phyloP scores from a whole-genome alignment of 2,329 filamentous ascomycete species.

The Neonectria hederae region DNA sequence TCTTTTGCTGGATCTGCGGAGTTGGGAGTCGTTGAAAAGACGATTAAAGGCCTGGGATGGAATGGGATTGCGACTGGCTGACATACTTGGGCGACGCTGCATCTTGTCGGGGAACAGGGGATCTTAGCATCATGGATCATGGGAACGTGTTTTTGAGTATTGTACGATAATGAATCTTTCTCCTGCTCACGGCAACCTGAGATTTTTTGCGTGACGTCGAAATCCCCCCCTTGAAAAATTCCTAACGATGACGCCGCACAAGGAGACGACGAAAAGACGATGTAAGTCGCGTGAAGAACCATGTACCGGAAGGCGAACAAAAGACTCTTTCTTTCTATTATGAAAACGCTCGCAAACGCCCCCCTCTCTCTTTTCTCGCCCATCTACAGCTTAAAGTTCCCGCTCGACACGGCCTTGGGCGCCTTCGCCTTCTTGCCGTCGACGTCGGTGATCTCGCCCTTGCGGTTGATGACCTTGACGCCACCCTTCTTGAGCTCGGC shows the following conservation, averaged over 20 bases:
- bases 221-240: neutral
- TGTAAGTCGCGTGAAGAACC: slow-evolving; percentile 7
- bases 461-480: slow-evolving; percentile 91
- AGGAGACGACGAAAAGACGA: neutral
- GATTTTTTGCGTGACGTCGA: neutral
- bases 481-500: slow-evolving; percentile 82
- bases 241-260: neutral
- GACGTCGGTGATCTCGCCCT: slow-evolving; percentile 85
- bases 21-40: slow-evolving; percentile 19
- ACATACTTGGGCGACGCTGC: slow-evolving; percentile 21
- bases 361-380: neutral
- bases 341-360: slow-evolving; percentile 37
- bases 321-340: slow-evolving; percentile 32
- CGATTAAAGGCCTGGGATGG: slow-evolving; percentile 7
- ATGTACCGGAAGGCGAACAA: neutral
- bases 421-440: slow-evolving; percentile 79
- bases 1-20: slow-evolving; percentile 9
- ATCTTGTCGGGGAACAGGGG: slow-evolving; percentile 22
- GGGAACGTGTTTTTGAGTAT: slow-evolving; percentile 11
- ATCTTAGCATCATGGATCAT: slow-evolving; percentile 5
- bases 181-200: slow-evolving; percentile 2
- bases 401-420: slow-evolving; percentile 60
- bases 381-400: slow-evolving; percentile 68
- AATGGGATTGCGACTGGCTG: slow-evolving; percentile 7
- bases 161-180: slow-evolving; percentile 20